Evolutionary conservation across 768 basidiomycete genomes (phyloP), one percentile per base, ranked within the genome.

Genomic region (Dendrothele bispora): DNA sequence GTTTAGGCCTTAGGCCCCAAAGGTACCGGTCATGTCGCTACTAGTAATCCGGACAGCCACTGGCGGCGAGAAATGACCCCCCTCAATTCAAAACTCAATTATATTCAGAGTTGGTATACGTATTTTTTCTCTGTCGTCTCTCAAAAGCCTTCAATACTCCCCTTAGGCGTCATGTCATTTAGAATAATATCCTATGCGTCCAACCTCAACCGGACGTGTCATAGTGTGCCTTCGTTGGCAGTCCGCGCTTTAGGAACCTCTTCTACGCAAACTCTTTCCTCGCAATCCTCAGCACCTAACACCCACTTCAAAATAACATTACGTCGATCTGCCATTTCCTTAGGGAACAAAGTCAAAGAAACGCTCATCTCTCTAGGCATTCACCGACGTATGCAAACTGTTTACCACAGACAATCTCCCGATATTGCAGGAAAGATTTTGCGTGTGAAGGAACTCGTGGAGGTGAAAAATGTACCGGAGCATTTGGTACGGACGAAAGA

Each of bases 261-360:
- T 10, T 32, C 30, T 32, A 10, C 30, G n/a, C n/a, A n/a, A 10
- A 32, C 30, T 32, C 30, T n/a, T 10, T 10, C 14, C 22, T 5
- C 39, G 39, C 10, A 24, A 24, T 18, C 46, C 2, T n/a, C 26
- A 14, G 20, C 41, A 38, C 7, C 24, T 22, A 70, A 66, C 25
- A 91, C 93, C 0, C 90, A 95, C 67, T 94, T 79, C 73, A 89
- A 88, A 71, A 86, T 98, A 58, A 95, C 93, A 17, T 83, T 95
- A 24, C 80, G 80, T 8, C 88, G 94, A 46, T 95, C 93, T 5
- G 86, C 83, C 40, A 94, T 95, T 52, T 86, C 91, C 1, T 80
- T 95, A 7, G 85, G 87, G 3, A 71, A 80, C 48, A 77, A 76
- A 56, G 80, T 83, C 48, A 78, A 85, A 60, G 83, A 75, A 39